phyloP scores from a whole-genome alignment of 208 protist species.

The Wallacemonas sp. region DNA sequence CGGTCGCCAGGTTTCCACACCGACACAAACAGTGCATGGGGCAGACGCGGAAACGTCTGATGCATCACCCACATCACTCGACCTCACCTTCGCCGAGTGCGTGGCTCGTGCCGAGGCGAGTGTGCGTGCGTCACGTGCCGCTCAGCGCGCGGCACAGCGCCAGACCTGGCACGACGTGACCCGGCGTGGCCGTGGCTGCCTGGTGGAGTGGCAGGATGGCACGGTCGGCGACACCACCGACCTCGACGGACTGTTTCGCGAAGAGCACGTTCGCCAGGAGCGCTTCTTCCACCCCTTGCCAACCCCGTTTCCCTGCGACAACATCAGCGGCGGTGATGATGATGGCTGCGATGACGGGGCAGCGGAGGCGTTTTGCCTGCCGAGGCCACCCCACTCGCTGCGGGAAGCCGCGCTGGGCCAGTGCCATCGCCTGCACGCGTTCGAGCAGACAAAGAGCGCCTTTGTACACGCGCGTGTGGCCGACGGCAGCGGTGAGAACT shows the following conservation, averaged over 20 bases:
- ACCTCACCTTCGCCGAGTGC: too few relatives aligned
- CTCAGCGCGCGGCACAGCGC: not conserved
- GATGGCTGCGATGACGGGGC: not conserved
- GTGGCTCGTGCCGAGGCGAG: not conserved
- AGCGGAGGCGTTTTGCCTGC: too few relatives aligned
- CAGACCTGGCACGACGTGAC: not conserved
- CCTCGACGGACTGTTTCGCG: conserved; percentile 53
- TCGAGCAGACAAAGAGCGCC: conserved; percentile 1
- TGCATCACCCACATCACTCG: too few relatives aligned
- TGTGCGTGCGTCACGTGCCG: not conserved
- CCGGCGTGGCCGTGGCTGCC: conserved; percentile 18
- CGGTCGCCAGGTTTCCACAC: too few relatives aligned
- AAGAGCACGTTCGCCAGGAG: conserved; percentile 44
- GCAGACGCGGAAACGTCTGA: too few relatives aligned
- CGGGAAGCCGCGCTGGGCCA: conserved; percentile 43
- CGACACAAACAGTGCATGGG: too few relatives aligned
- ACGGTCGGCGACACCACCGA: conserved; percentile 62
- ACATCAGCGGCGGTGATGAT: not conserved
- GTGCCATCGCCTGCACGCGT: conserved; percentile 39
- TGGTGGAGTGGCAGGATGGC: conserved; percentile 70
- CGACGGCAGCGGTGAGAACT: too few relatives aligned
- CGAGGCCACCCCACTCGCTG: too few relatives aligned
- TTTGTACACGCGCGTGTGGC: conserved; percentile 8
- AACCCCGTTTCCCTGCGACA: not conserved
- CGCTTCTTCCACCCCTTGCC: conserved; percentile 51